A percentile compares a stretch with the other conserved stretches of the same genome.
Conservation (phyloP, 345 rosid species). For the Dovyalis caffra region DNA sequence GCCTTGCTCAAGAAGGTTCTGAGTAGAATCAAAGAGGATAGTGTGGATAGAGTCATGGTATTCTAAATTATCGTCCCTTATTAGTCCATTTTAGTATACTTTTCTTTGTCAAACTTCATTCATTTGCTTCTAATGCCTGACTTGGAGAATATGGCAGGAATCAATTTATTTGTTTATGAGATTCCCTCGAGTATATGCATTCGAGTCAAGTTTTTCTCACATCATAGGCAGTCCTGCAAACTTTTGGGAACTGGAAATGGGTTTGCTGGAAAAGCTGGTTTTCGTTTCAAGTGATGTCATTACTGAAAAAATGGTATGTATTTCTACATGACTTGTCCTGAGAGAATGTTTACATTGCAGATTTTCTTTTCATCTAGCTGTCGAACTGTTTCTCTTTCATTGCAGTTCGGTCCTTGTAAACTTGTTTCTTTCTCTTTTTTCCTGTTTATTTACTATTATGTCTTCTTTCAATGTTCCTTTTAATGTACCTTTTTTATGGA, state of each 20-base stretch:
- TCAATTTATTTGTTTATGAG: slow-evolving; percentile 70
- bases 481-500: neutral
- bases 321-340: slow-evolving; percentile 1
- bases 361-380: no score
- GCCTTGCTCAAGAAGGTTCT: slow-evolving; percentile 41
- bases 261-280: slow-evolving; percentile 67
- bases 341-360: no score
- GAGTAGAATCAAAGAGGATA: slow-evolving; percentile 41
- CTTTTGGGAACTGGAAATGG: slow-evolving; percentile 43
- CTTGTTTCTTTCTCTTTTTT: neutral
- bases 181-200: slow-evolving; percentile 55
- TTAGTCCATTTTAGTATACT: neutral
- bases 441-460: neutral
- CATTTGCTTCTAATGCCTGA: slow-evolving; percentile 18
- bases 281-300: slow-evolving; percentile 38
- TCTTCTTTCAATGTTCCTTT: neutral
- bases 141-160: slow-evolving; percentile 50
- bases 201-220: slow-evolving; percentile 36
- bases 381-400: no score
- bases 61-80: neutral
- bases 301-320: slow-evolving; percentile 43
- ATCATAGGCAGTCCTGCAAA: slow-evolving; percentile 37
- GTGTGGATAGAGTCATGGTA: slow-evolving; percentile 63
- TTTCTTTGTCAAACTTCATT: neutral
- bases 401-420: neutral